Evolutionary conservation across 305 asterid genomes (phyloP), one percentile per base, ranked within the genome.

Genomic region (Fraxinus albicans): DNA sequence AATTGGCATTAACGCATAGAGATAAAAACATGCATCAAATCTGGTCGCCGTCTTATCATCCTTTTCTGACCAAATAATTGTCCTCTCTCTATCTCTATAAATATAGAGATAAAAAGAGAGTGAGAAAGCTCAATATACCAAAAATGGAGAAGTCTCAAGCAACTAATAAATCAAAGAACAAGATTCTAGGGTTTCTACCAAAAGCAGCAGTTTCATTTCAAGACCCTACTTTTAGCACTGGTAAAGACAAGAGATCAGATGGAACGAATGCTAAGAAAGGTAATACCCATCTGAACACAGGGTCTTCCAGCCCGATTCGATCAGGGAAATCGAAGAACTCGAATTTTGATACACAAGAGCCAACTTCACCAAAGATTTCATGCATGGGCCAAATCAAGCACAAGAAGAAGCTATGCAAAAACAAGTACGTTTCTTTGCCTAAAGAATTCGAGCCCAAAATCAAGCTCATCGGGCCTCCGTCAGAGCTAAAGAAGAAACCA

Each of bases 341-440:
- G n/a, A 79, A 79, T 17, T 90, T 82, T 83, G 92, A 85, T 35
- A 73, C 89, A 4, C 92, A 81, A 76, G 99, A 95, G 74, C 99
- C 99, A 8, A 90, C 89, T 4, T 95, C 99, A 0, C 99, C 99
- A 0, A 95, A 94, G 83, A 89, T 95, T 65, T 95, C 98, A 0
- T 95, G 99, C 88, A 92, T 95, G 87, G 99, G 87, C 42, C 86
- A 84, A 75, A 86, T 87, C 82, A 89, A 85, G 85, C 90, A 77
- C 65, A 67, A 35, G 89, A 86, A 86, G 17, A 84, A 79, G 77
- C 73, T 78, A 12, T 19, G 77, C 78, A 81, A 31, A 3, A 58
- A 58, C 6, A 67, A 81, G n/a, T 85, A 73, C 2, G 76, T 70
- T 34, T 76, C 81, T 34, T 7, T 79, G 73, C 85, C 78, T 0